Evolutionary conservation across 139 green algal species (phyloP).

Genomic region (Nannochloris sp.): DNA sequence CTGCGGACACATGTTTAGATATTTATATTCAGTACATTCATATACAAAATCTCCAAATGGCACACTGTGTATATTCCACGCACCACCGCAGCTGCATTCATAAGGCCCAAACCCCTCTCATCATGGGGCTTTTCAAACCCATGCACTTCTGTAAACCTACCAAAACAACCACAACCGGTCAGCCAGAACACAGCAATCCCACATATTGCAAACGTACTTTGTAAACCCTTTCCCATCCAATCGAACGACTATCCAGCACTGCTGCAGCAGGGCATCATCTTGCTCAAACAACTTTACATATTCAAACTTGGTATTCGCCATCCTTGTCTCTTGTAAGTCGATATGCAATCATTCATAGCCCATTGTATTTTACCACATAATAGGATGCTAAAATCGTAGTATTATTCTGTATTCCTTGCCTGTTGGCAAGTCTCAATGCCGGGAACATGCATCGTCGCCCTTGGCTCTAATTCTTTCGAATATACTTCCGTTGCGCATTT

Average conservation of each 20-base stretch:
- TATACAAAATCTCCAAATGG: neutral
- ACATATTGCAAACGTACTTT: conserved; percentile 37
- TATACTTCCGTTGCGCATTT: too few species aligned
- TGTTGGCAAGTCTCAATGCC: too few species aligned
- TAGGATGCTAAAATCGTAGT: too few species aligned
- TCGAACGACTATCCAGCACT: conserved; percentile 78
- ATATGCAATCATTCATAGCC: too few species aligned
- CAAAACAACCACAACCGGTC: neutral
- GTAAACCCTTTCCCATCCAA: conserved; percentile 87
- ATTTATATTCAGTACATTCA: neutral
- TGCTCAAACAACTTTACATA: conserved; percentile 79
- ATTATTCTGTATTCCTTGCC: too few species aligned
- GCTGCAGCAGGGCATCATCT: conserved; percentile 57
- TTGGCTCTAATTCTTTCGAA: too few species aligned
- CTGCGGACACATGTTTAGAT: conserved; percentile 8
- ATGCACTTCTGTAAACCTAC: conserved; percentile 69
- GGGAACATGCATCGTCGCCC: too few species aligned
- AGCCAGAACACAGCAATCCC: neutral
- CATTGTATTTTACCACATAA: too few species aligned
- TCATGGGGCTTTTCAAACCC: conserved; percentile 82
- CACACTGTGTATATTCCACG: neutral
- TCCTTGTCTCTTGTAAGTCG: conserved; percentile 4
- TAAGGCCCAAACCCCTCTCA: conserved; percentile 59
- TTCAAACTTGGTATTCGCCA: conserved; percentile 67
- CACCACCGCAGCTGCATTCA: conserved; percentile 60